Base-by-base conservation (phyloP, 345 rosid genomes). In the Citrus mangshanensis region DNA sequence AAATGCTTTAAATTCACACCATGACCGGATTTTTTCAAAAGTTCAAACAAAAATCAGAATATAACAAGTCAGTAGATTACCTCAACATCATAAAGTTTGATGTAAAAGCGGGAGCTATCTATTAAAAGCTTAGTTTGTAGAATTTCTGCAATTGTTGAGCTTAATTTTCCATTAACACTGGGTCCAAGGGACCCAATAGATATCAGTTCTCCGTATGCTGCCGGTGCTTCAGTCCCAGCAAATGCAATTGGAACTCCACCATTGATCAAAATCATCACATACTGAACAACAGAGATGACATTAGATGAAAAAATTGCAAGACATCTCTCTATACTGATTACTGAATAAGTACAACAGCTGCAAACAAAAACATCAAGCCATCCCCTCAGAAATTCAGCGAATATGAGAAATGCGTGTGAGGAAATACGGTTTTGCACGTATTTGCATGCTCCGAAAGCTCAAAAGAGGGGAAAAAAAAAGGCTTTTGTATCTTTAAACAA, bases 221-320 rank as follows among this genome's bases (percentile, higher is more conserved):
- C 99, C 0, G 98, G 97, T 34, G 84, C 93, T 84, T 94, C 99
- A 4, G 89, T 90, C 14, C 97, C 97, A 6, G 93, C 91, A 87
- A 97, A 93, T 67, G 97, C 90, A 80, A 94, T 88, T 24, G 98
- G 97, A 70, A 94, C 97, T 49, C 93, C 90, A n/a, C 88, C 92
- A 65, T 96, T 93, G 42, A 96, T 56, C 85, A 96, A 74, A 73
- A 96, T 87, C 97, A 96, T 96, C 83, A 96, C 98, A 85, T 90
- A 94, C 98, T 91, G 92, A 73, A 79, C 76, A 51, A 77, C 9
- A 21, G 28, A 35, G 24, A 51, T 40, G 27, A 62, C 19, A 22
- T 9, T 8, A 18, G 18, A 37, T 3, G 38, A 30, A 60, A 25
- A 37, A 25, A 32, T 5, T 25, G 30, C 38, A 74, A 56, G 10